Percentiles rank a stretch among this genome's conserved stretches.
phyloP scores from a whole-genome alignment of 2,329 filamentous ascomycete species.

The Akanthomyces lecanii region DNA sequence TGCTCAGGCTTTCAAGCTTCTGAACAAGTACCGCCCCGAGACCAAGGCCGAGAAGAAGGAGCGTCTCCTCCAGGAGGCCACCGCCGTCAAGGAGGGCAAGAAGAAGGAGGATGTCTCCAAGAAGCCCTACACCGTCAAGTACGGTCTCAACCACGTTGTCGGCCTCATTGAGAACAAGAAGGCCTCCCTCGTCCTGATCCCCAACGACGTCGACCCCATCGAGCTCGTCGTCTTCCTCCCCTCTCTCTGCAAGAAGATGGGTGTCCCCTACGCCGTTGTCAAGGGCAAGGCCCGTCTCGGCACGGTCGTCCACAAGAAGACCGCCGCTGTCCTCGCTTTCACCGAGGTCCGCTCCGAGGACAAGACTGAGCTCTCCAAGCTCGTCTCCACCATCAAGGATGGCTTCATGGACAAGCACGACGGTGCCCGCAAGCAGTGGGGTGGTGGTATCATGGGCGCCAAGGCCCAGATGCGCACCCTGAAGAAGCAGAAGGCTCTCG shows the following conservation, averaged over 20 bases:
- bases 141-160: conserved; percentile 99
- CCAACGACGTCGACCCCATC: conserved; percentile 99
- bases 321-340: conserved; percentile 88
- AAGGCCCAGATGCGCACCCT: conserved; percentile 76
- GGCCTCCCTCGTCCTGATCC: conserved; percentile 94
- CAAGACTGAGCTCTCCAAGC: conserved; percentile 96
- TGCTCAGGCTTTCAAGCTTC: conserved; percentile 95
- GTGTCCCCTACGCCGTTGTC: conserved; percentile 96
- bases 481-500: conserved; percentile 93
- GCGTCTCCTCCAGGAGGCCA: conserved; percentile 96
- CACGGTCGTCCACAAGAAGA: conserved; percentile 99
- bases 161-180: conserved; percentile 99
- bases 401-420: conserved; percentile 96
- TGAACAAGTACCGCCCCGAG: conserved; percentile 99
- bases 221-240: conserved; percentile 99
- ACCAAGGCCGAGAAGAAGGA: conserved; percentile 99
- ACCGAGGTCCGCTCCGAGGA: conserved; percentile 98
- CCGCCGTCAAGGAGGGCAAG: conserved; percentile 96
- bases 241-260: conserved; percentile 99
- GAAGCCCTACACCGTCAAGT: conserved; percentile 99
- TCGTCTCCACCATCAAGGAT: conserved; percentile 94
- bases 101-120: conserved; percentile 99
- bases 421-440: conserved; percentile 88
- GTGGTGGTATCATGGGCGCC: conserved; percentile 97
- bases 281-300: conserved; percentile 99